Evolutionary conservation across 2,329 filamentous ascomycete species (phyloP).

Genomic region (Aspergillus spinulosporus): DNA sequence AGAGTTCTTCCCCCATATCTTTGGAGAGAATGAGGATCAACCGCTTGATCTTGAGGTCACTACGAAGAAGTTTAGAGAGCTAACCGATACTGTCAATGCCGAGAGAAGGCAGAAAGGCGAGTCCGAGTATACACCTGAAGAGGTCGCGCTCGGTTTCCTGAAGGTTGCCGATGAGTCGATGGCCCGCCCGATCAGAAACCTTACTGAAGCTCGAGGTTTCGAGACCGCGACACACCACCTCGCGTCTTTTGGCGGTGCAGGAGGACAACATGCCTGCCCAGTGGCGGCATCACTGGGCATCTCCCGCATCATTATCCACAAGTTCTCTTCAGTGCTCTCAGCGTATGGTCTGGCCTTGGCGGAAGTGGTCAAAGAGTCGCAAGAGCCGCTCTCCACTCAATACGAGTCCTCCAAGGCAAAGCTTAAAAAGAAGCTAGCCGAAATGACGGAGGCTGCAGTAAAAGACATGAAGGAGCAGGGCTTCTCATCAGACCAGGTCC

Average conservation of each 20-base stretch:
- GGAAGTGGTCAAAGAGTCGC: slow-evolving; percentile 86
- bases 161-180: slow-evolving; percentile 90
- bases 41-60: slow-evolving; percentile 76
- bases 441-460: slow-evolving; percentile 65
- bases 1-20: slow-evolving; percentile 94
- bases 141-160: slow-evolving; percentile 81
- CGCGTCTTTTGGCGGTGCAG: slow-evolving; percentile 85
- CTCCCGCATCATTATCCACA: slow-evolving; percentile 76
- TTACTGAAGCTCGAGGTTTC: slow-evolving; percentile 86
- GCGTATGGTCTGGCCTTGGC: slow-evolving; percentile 91
- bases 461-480: slow-evolving; percentile 37
- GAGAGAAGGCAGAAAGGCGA: slow-evolving; percentile 43
- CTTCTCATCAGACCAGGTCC: slow-evolving; percentile 43
- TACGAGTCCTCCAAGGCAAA: slow-evolving; percentile 4
- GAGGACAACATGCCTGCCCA: slow-evolving; percentile 85
- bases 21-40: slow-evolving; percentile 85
- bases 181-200: slow-evolving; percentile 71
- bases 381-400: slow-evolving; percentile 70
- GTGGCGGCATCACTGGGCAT: slow-evolving; percentile 83
- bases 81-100: not conserved
- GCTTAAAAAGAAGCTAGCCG: slow-evolving; percentile 64
- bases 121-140: slow-evolving; percentile 52
- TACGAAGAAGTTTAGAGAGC: slow-evolving; percentile 36
- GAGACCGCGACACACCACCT: slow-evolving; percentile 83
- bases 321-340: slow-evolving; percentile 85